Evolutionary conservation across 2,329 filamentous ascomycete species (phyloP).

Genomic region (Colletotrichum falcatum): DNA sequence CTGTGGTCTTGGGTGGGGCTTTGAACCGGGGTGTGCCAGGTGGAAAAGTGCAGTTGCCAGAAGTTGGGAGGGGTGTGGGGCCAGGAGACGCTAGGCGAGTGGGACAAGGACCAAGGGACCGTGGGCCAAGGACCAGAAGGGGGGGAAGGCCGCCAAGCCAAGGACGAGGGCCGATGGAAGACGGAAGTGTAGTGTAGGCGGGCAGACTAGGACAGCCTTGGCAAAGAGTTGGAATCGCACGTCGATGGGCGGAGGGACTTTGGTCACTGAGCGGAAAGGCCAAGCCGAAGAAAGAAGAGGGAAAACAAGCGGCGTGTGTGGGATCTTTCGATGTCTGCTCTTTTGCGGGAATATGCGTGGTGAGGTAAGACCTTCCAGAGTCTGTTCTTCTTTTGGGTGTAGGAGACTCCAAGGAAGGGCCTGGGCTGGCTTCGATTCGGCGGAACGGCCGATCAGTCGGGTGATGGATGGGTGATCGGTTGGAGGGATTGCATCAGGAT

Average conservation of each 20-base stretch:
- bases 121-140: slow-evolving; percentile 20
- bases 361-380: slow-evolving; percentile 14
- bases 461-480: slow-evolving; percentile 9
- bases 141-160: slow-evolving; percentile 10
- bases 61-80: slow-evolving; percentile 27
- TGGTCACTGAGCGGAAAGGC: slow-evolving; percentile 10
- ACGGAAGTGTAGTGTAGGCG: slow-evolving; percentile 15
- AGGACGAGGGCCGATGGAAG: slow-evolving; percentile 11
- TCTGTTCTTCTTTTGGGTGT: slow-evolving; percentile 3
- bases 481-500: slow-evolving; percentile 7
- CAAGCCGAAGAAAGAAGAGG: neutral
- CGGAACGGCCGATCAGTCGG: slow-evolving; percentile 1
- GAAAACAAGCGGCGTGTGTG: neutral
- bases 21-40: slow-evolving; percentile 27
- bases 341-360: slow-evolving; percentile 9
- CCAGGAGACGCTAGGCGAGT: slow-evolving; percentile 23
- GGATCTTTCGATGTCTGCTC: no score
- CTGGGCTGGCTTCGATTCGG: slow-evolving; percentile 1
- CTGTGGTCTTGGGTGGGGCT: slow-evolving; percentile 14
- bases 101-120: slow-evolving; percentile 22
- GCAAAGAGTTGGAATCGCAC: slow-evolving; percentile 1
- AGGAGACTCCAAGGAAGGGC: neutral
- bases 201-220: slow-evolving; percentile 21
- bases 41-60: slow-evolving; percentile 21
- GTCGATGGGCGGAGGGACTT: slow-evolving; percentile 1